These are phyloP conservation scores for Fraxinus platypoda DNA, from an alignment of 305 asterid species.

Conservation along the genomic window DNA sequence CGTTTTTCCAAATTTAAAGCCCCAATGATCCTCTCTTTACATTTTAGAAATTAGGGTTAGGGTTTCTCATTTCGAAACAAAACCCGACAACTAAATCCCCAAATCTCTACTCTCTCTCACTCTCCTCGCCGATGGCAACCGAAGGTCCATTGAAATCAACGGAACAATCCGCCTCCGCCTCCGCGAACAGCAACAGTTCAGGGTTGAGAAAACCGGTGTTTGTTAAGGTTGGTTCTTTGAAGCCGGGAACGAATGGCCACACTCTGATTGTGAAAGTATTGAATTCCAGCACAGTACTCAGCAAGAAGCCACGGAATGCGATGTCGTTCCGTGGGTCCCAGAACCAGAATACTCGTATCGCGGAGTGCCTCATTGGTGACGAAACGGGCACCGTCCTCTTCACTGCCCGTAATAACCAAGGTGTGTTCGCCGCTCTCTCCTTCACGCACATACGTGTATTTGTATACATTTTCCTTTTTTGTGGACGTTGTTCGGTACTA, in stretches of 20 bases:
- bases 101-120: neutral
- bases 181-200: conserved; percentile 32
- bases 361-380: conserved; percentile 81
- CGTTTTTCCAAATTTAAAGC: neutral
- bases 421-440: conserved; percentile 24
- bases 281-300: conserved; percentile 49
- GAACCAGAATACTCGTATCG: conserved; percentile 52
- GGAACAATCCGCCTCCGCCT: conserved; percentile 30
- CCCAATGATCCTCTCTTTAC: neutral
- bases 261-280: conserved; percentile 61
- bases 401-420: conserved; percentile 89
- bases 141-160: conserved; percentile 30
- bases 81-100: neutral
- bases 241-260: conserved; percentile 72
- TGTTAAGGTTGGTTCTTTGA: conserved; percentile 58
- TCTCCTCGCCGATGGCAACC: conserved; percentile 42
- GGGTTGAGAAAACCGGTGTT: conserved; percentile 68
- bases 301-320: conserved; percentile 54
- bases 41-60: neutral
- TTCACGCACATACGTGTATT: neutral
- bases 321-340: conserved; percentile 43
- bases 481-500: neutral
- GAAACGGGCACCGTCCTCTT: conserved; percentile 78
- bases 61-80: neutral
- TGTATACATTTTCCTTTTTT: neutral